These are phyloP conservation scores for Waitea zeae DNA, from an alignment of 1,284 basidiomycete genomes.

Conservation along the genomic window DNA sequence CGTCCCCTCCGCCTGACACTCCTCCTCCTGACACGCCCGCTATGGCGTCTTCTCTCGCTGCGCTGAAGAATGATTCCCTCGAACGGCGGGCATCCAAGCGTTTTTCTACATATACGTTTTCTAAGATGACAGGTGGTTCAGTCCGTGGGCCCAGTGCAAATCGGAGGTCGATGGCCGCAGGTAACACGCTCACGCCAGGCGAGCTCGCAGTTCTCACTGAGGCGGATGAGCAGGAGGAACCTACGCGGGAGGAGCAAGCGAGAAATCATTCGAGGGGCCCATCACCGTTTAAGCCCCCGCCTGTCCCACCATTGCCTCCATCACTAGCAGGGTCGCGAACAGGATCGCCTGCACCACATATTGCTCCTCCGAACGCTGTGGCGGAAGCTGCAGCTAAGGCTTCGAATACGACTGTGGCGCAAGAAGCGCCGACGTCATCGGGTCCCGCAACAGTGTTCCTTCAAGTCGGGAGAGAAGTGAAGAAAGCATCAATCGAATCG, in stretches of 20 bases:
- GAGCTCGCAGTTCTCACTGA: constrained; percentile 57
- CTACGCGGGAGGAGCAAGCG: constrained; percentile 6
- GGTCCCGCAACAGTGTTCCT: constrained; percentile 46
- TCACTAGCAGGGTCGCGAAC: too few species aligned
- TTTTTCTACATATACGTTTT: constrained; percentile 91
- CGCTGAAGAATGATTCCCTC: constrained; percentile 76
- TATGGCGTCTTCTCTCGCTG: constrained; percentile 73
- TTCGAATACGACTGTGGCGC: neutral
- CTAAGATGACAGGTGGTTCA: constrained; percentile 70
- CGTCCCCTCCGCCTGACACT: constrained; percentile 16
- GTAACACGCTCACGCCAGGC: constrained; percentile 35
- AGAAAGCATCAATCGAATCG: constrained; percentile 67
- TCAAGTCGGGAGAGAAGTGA: constrained; percentile 84
- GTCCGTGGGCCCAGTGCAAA: constrained; percentile 29
- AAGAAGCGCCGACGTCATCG: constrained; percentile 4
- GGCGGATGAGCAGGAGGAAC: constrained; percentile 28
- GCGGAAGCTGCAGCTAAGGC: neutral
- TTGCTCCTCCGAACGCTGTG: constrained; percentile 11
- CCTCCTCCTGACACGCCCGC: constrained; percentile 29
- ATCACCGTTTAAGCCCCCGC: constrained; percentile 19
- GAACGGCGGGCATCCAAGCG: constrained; percentile 91
- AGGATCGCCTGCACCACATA: too few species aligned
- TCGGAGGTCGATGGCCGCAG: constrained; percentile 45
- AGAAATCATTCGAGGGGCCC: constrained; percentile 15
- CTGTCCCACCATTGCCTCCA: constrained; percentile 28